Evolutionary conservation across 139 green algal species (phyloP), one percentile per base, ranked within the genome.

Genomic region (Desmodesmus armatus): DNA sequence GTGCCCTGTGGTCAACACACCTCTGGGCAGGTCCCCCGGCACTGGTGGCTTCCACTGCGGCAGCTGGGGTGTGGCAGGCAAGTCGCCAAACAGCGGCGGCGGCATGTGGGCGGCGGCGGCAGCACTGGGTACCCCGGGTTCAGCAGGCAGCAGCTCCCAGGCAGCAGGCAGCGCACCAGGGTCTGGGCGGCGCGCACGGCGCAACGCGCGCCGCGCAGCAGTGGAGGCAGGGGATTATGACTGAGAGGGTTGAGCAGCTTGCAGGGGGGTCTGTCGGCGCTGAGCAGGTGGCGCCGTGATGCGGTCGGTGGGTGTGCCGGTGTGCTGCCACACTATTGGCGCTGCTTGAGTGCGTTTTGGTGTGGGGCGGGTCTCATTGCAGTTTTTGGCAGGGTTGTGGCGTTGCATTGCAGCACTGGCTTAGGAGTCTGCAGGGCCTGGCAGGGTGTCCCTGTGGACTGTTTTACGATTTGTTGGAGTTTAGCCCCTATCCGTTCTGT

Each of bases 131-230:
- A 88, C 79, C 25, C 88, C 88, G 35, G 88, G 88, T 25, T 83
- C 60, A 9, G 88, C n/a, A n/a, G n/a, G n/a, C n/a, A n/a, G n/a
- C n/a, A n/a, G n/a, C n/a, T n/a, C n/a, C n/a, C n/a, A n/a, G 15
- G 13, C 78, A 21, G 69, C 41, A 17, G 88, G 88, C 37, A 83
- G 49, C 73, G 85, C 79, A 27, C 88, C 88, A 40, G 88, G 88
- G 25, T 83, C 60, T 19, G 88, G 88, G 0, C 44, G 88, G 3
- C 74, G 89, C 7, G 89, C 89, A 0, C 85, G 78, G 67, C 69
- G 89, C 33, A 92, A 92, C 60, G 89, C 89, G 17, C 58, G 71
- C 6, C 78, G 89, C 1, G 81, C 81, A 0, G 89, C 89, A n/a
- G 23, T 33, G 40, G 74, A 79, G 47, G 67, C 35, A 9, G 80